Evolutionary conservation across 1,284 basidiomycete genomes (phyloP).

Genomic region (Vanrija humicola): DNA sequence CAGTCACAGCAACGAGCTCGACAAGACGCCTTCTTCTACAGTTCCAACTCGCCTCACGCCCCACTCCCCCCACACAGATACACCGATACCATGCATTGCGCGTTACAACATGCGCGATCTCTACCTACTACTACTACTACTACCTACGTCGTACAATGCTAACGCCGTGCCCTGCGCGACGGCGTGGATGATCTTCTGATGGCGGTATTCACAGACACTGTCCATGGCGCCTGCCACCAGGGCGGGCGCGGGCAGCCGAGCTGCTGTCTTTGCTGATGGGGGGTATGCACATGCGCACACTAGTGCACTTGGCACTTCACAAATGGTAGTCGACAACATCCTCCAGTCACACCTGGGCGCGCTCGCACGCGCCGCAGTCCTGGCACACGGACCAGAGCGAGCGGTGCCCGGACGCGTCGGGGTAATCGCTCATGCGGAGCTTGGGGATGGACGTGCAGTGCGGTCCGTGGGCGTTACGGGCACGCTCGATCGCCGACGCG

Average conservation of each 20-base stretch:
- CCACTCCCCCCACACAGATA: no score
- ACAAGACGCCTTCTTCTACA: no score
- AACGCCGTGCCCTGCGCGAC: no score
- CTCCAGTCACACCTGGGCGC: conserved; percentile 8
- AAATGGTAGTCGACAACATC: neutral
- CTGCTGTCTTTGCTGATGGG: neutral
- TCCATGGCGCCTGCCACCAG: neutral
- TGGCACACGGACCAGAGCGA: conserved; percentile 45
- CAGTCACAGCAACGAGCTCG: no score
- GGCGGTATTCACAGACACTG: neutral
- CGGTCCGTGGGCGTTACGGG: conserved; percentile 41
- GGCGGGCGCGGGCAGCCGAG: conserved; percentile 1
- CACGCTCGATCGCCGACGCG: conserved; percentile 34
- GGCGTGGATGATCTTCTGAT: neutral
- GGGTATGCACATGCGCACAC: no score
- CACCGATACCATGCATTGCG: no score
- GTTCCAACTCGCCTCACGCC: no score
- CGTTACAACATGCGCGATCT: no score
- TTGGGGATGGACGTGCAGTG: conserved; percentile 45
- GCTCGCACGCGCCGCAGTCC: conserved; percentile 44
- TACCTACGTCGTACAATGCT: no score
- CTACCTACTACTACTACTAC: no score
- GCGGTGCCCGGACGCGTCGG: conserved; percentile 40
- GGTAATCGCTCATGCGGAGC: conserved; percentile 41
- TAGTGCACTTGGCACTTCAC: no score